These are phyloP conservation scores for Lentinula aciculospora DNA, from an alignment of 768 basidiomycete genomes.

Conservation along the genomic window DNA sequence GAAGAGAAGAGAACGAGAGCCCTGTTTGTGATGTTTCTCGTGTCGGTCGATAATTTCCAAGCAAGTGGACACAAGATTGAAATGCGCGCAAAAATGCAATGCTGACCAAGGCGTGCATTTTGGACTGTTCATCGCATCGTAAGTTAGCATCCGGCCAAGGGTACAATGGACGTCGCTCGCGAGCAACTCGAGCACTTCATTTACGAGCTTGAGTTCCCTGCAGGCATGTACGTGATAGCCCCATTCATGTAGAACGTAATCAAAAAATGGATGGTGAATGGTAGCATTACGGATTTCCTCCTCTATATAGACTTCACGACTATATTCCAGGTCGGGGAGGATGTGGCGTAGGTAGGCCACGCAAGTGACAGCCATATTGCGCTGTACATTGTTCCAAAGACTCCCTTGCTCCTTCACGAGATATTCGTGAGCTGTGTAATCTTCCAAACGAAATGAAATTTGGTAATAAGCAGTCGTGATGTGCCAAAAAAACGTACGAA, in stretches of 20 bases:
- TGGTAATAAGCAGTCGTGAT: background rate
- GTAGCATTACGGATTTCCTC: background rate
- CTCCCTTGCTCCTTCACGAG: background rate
- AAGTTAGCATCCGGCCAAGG: background rate
- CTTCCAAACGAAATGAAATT: background rate
- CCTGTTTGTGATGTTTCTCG: background rate
- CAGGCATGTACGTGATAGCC: background rate
- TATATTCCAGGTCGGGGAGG: background rate
- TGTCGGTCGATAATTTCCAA: background rate
- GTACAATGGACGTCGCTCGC: background rate
- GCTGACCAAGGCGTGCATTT: background rate
- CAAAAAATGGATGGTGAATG: background rate
- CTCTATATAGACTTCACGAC: background rate
- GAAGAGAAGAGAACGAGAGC: background rate
- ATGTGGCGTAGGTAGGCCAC: background rate
- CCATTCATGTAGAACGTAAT: background rate
- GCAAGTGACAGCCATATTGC: background rate
- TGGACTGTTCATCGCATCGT: background rate
- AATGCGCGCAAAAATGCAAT: background rate
- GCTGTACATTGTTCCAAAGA: background rate
- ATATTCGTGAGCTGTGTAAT: background rate
- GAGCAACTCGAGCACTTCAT: background rate
- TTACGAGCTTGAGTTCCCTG: background rate
- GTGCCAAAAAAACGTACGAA: background rate
- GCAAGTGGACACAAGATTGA: background rate